These are phyloP conservation scores for Lindgomyces ingoldianus DNA, from an alignment of 495 filamentous ascomycete species.

Conservation along the genomic window DNA sequence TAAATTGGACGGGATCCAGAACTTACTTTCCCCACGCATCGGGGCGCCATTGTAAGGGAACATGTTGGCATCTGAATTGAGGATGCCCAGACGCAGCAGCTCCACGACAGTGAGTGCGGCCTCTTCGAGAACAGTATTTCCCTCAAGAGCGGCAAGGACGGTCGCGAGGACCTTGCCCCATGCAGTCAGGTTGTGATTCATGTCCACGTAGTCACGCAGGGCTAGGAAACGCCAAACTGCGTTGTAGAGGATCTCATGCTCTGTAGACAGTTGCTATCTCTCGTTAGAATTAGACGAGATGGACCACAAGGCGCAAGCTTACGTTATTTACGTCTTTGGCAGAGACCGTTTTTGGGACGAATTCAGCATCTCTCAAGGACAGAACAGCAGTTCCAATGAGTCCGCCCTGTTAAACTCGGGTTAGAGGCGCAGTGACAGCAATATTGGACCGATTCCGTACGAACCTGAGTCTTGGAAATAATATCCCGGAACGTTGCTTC, in stretches of 20 bases:
- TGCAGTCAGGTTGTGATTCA: constrained; percentile 73
- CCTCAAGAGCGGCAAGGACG: constrained; percentile 62
- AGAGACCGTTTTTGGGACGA: constrained; percentile 64
- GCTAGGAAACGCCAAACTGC: constrained; percentile 86
- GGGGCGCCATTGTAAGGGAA: constrained; percentile 49
- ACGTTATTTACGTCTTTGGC: constrained; percentile 47
- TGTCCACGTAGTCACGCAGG: constrained; percentile 79
- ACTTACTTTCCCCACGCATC: constrained; percentile 34
- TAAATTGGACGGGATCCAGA: constrained; percentile 41
- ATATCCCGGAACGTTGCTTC: constrained; percentile 53
- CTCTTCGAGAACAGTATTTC: constrained; percentile 46
- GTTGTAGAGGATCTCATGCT: constrained; percentile 74
- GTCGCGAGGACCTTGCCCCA: constrained; percentile 81
- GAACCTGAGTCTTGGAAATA: constrained; percentile 16
- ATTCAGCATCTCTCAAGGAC: constrained; percentile 48
- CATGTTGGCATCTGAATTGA: constrained; percentile 57
- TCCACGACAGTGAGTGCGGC: constrained; percentile 35
- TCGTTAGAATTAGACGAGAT: background rate
- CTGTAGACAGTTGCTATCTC: constrained; percentile 20
- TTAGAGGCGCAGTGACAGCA: background rate
- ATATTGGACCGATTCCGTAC: background rate
- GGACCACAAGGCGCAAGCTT: constrained; percentile 19
- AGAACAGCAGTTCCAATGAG: constrained; percentile 57
- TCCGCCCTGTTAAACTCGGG: constrained; percentile 48
- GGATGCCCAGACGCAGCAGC: constrained; percentile 45